phyloP scores from a whole-genome alignment of 169 alveolate genomes.

The Amoebophrya sp. region DNA sequence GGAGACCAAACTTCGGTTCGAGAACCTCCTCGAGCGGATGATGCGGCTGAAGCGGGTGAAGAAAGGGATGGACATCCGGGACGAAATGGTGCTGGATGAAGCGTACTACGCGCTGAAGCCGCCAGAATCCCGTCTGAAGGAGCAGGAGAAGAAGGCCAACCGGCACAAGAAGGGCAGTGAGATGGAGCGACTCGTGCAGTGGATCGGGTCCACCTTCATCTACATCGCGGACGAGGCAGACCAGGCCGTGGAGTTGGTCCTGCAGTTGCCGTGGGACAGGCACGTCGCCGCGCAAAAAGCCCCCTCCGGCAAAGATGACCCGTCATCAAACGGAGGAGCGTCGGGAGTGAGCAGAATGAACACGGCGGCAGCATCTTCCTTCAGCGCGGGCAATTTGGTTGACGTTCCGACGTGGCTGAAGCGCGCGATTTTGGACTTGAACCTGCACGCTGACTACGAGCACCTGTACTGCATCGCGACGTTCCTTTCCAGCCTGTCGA shows the following conservation, averaged over 20 bases:
- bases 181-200: not conserved
- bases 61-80: not conserved
- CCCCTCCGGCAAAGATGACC: too few relatives aligned
- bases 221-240: not conserved
- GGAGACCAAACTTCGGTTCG: not conserved
- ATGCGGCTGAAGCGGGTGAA: not conserved
- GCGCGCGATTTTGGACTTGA: not conserved
- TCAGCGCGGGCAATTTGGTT: too few relatives aligned
- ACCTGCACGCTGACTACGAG: slow-evolving; percentile 4
- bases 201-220: not conserved
- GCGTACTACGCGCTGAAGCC: not conserved
- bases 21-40: not conserved
- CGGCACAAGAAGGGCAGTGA: not conserved
- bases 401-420: not conserved
- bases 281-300: too few relatives aligned
- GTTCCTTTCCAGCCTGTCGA: not conserved
- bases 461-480: not conserved
- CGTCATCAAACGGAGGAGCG: too few relatives aligned
- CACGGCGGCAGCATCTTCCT: too few relatives aligned
- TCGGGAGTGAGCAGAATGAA: not conserved
- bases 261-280: not conserved
- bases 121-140: not conserved
- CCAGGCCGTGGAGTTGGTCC: not conserved
- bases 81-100: not conserved
- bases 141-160: not conserved